Evolutionary conservation across 805 yeast genomes (phyloP), one percentile per base, ranked within the genome.

Genomic region (Candida ovalis): DNA sequence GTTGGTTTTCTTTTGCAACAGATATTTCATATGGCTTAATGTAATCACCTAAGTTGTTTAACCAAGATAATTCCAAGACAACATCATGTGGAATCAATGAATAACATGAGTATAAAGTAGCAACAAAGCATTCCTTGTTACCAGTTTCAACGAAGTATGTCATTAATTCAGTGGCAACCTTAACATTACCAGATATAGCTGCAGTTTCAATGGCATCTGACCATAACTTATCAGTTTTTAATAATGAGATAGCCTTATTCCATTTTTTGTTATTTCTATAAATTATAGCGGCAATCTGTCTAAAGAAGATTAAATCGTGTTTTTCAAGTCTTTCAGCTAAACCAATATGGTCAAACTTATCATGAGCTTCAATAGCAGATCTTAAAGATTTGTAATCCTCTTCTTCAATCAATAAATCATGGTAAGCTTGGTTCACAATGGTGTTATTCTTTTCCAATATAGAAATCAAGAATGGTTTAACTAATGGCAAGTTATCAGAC

Each of bases 61-160:
- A 75, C 99, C 99, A 94, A 30, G 96, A 77, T 56, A 90, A 72
- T 68, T 94, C 99, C 57, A 86, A 70, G 19, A 92, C 96, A 61
- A 84, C 83, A 62, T 94, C 99, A 56, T 81, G 82, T 45, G 81
- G 80, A 56, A 94, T 75, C 62, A 84, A 73, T 45, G 85, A 87
- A 68, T 94, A 94, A 61, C 95, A 88, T 5, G 88, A 74, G 72
- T 85, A 94, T 62, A 94, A 76, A 52, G 91, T 80, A 5, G 96
- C 97, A 60, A 90, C 86, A 64, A 89, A 87, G 61, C 96, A 88
- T 74, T 94, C 99, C 69, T 85, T 89, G 73, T 94, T 94, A 58
- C 96, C 98, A 36, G 96, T 88, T 60, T 92, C 97, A 51, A 94
- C 97, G 68, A 94, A 94, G 73, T 92, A 94, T 46, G 85, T 78